phyloP scores from a whole-genome alignment of 441 rosid species.

The Populus trichocarpa region DNA sequence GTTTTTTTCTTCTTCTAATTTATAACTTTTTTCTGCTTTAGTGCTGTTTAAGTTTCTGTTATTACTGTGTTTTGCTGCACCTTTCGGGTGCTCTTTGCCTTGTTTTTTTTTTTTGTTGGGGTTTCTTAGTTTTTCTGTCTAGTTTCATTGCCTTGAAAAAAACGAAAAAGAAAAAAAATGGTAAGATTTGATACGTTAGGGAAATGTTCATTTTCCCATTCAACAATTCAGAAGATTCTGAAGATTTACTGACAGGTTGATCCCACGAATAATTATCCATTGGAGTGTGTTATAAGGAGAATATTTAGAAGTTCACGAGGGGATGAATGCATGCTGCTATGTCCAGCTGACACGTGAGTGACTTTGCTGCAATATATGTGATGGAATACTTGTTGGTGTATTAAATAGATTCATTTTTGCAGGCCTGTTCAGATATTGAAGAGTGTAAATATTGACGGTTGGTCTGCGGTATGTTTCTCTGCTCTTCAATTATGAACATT shows the following conservation, averaged over 20 bases:
- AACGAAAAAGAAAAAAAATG: no score
- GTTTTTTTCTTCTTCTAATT: not conserved
- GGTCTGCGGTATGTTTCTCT: conserved; percentile 83
- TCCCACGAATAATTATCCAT: conserved; percentile 59
- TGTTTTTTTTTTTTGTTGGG: not conserved
- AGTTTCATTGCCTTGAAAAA: not conserved
- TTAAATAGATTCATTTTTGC: conserved; percentile 34
- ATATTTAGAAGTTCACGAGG: conserved; percentile 71
- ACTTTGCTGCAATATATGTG: not conserved
- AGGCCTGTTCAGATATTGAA: conserved; percentile 96
- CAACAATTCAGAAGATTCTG: conserved; percentile 14
- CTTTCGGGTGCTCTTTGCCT: not conserved
- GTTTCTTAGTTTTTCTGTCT: not conserved
- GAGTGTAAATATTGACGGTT: conserved; percentile 82
- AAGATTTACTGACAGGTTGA: conserved; percentile 57
- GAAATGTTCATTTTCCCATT: not conserved
- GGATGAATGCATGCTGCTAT: conserved; percentile 86
- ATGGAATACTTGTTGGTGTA: conserved; percentile 6
- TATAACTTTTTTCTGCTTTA: not conserved
- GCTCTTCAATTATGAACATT: not conserved
- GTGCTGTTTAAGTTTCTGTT: not conserved
- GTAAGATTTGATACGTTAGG: not conserved
- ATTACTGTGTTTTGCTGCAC: not conserved
- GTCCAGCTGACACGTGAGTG: conserved; percentile 94
- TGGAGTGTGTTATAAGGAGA: conserved; percentile 91